Percentiles rank a stretch among this genome's conserved stretches.
Evolutionary conservation across 768 basidiomycete species (phyloP).

Genomic region (Suillus americanus): DNA sequence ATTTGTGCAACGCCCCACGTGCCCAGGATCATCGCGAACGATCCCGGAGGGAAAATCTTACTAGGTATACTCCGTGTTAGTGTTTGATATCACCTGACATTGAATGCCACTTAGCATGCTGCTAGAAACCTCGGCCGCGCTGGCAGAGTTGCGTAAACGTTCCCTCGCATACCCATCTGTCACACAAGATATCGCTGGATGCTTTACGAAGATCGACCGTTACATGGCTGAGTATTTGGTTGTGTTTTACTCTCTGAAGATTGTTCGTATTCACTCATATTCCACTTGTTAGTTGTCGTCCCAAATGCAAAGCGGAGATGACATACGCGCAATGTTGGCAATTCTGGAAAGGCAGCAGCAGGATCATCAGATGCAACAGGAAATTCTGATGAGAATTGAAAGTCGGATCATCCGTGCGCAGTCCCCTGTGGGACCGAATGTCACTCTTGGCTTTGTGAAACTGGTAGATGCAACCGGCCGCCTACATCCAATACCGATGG

Average conservation of each 20-base stretch:
- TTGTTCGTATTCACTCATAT: background rate
- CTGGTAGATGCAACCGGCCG: background rate
- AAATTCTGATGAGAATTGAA: background rate
- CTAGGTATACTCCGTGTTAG: background rate
- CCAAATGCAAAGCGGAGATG: no score
- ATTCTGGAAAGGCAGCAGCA: no score
- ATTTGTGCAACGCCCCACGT: background rate
- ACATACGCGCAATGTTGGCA: background rate
- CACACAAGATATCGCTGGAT: no score
- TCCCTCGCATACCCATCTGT: no score
- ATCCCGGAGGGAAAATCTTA: no score
- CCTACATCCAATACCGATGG: constrained; percentile 24
- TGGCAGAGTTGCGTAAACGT: no score
- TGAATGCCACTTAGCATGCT: background rate
- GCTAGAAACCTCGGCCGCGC: background rate
- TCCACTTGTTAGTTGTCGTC: background rate
- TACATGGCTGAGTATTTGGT: background rate
- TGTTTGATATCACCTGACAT: background rate
- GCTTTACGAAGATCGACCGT: no score
- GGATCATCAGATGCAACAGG: background rate
- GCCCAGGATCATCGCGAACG: background rate
- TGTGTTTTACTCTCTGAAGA: background rate
- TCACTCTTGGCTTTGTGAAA: background rate
- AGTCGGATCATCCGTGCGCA: background rate
- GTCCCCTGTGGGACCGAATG: background rate